Evolutionary conservation across 1,284 basidiomycete genomes (phyloP), one percentile per base, ranked within the genome.

Genomic region (Sporisorium reilianum): DNA sequence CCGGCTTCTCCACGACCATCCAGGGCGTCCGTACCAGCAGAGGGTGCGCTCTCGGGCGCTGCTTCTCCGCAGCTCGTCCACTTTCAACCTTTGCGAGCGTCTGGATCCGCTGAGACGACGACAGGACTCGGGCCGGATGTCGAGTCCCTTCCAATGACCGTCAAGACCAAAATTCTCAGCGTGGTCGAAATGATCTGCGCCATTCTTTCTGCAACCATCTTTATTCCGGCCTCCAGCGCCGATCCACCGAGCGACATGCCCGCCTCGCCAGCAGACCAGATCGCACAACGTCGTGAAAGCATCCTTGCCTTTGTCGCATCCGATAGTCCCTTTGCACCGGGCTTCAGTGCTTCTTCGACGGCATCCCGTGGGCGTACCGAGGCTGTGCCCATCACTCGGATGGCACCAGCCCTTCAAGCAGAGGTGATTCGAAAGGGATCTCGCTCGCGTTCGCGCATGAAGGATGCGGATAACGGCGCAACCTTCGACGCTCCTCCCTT

Each of bases 121-220:
- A 22, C 30, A n/a, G 38, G 28, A 12, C 7, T 49, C 2, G 45
- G 40, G 25, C 26, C 58, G 28, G 60, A 72, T 23, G 45, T 67
- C 23, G 73, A 75, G n/a, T 56, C 53, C 25, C 52, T 75, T 9
- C 68, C 73, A 7, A 69, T 78, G 59, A 61, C 68, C 1, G 51
- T 64, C 44, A 70, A 71, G 44, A 62, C 64, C 30, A 71, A 71
- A 55, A 54, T 79, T 12, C 66, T 81, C 26, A 68, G 64, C 69
- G 73, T 80, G 25, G 42, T 68, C 55, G 80, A 80, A 55, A 76
- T 80, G 66, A 64, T 82, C 16, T 65, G 71, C 60, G 56, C 77
- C 41, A 69, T 81, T 20, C 67, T 82, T 1, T 68, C 78, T 4
- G 61, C 58, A 1, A 80, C 77, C 30, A 22, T 81, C 22, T 66